A percentile compares a stretch with the other conserved stretches of the same genome.
Evolutionary conservation across 768 basidiomycete species (phyloP).

Genomic region (Psilocybe cyanescens): DNA sequence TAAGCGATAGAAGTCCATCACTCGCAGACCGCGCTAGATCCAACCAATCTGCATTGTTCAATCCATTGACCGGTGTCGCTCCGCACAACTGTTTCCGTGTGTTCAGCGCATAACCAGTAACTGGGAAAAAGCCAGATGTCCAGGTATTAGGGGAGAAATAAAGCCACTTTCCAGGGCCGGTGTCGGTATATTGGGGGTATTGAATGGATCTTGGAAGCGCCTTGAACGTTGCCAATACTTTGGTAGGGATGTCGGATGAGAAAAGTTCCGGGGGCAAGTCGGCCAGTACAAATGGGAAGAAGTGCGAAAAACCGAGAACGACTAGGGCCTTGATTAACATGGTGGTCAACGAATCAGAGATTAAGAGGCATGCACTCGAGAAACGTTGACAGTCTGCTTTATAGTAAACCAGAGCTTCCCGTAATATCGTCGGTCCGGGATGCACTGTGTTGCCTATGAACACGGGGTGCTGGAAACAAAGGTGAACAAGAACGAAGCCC

Average conservation of each 20-base stretch:
- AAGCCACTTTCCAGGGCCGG: conserved; percentile 50
- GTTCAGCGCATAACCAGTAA: conserved; percentile 61
- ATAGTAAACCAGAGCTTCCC: background rate
- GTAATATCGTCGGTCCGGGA: background rate
- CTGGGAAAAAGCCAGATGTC: conserved; percentile 73
- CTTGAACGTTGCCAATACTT: conserved; percentile 59
- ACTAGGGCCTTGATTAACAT: background rate
- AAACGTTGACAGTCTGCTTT: background rate
- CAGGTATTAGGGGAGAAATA: conserved; percentile 60
- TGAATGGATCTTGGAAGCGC: conserved; percentile 43
- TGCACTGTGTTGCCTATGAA: background rate
- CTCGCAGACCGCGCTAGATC: conserved; percentile 54
- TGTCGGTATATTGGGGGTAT: conserved; percentile 67
- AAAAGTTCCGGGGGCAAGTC: conserved; percentile 52
- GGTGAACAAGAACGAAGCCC: background rate
- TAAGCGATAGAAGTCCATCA: conserved; percentile 53
- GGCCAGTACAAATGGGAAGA: conserved; percentile 7
- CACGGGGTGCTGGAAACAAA: background rate
- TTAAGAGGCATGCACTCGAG: background rate
- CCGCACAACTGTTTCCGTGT: conserved; percentile 54
- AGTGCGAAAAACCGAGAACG: background rate
- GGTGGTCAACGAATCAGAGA: background rate
- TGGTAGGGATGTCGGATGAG: conserved; percentile 60
- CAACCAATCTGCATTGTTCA: conserved; percentile 59
- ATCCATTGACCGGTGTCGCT: conserved; percentile 36